These are phyloP conservation scores for Blastocystis sp. DNA, from an alignment of 352 stramenopile species.

Conservation along the genomic window DNA sequence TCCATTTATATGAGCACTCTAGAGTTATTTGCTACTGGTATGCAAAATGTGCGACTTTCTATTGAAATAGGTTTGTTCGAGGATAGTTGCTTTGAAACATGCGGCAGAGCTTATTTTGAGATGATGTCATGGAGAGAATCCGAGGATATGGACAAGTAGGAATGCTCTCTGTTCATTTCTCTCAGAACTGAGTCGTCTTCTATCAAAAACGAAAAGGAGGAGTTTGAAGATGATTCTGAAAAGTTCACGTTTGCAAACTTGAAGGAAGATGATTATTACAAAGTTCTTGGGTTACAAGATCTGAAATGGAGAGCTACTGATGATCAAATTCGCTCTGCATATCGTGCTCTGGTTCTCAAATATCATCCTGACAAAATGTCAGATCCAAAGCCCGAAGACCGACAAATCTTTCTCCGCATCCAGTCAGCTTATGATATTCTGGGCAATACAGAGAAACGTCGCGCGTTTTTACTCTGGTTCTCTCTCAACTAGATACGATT, in stretches of 20 bases:
- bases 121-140: not conserved
- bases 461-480: conserved; percentile 56
- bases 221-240: not conserved
- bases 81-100: not conserved
- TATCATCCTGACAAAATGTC: conserved; percentile 77
- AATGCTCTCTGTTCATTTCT: no score
- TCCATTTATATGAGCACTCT: not conserved
- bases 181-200: not conserved
- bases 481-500: conserved; percentile 23
- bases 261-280: conserved; percentile 64
- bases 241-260: not conserved
- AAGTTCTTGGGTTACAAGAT: conserved; percentile 64
- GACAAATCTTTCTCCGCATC: conserved; percentile 72
- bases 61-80: not conserved
- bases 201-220: not conserved
- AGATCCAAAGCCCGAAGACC: conserved; percentile 64
- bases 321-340: conserved; percentile 67
- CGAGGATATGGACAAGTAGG: not conserved
- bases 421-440: conserved; percentile 75
- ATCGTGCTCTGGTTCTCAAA: conserved; percentile 72
- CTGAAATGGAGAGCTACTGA: conserved; percentile 62
- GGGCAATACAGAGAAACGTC: conserved; percentile 66
- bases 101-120: not conserved
- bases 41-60: not conserved
- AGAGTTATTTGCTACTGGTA: not conserved